Evolutionary conservation across 164 flowering plant species (phyloP), one percentile per base, ranked within the genome.

Genomic region (Saururus chinensis): DNA sequence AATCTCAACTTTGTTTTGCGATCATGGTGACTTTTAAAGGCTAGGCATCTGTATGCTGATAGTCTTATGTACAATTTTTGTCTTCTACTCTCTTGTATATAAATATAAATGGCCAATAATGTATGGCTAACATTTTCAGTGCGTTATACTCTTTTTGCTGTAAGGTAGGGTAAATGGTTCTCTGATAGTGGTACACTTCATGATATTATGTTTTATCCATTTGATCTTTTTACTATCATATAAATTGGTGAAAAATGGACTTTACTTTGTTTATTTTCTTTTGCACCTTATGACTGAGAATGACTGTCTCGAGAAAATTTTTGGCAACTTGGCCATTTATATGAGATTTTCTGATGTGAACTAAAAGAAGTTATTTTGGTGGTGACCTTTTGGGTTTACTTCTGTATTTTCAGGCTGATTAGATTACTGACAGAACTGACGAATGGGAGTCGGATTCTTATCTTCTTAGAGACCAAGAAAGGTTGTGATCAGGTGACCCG

Each of bases 401-500:
- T 45, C 14, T 60, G 8, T 52, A 14, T 21, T 26, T 64, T 54
- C 84, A 95, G 99, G 85, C 74, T 95, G 71, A 79, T 87, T 63
- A 81, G 70, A 54, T 71, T 95, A 71, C 79, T 95, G 30, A 81
- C 72, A 53, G 93, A 85, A 58, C 60, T 79, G 56, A 83, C 86
- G 89, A 92, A 86, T 74, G 96, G 97, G 26, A 86, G 91, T 67
- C 76, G 81, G 60, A 82, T 95, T 49, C 79, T 95, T 57, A 81
- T 95, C 62, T 95, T 95, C 61, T 64, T 81, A 69, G 96, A 95
- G 66, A 95, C 96, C 13, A 95, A 95, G 71, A 95, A 88, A 71
- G 95, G 95, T 67, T 91, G 99, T 79, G 99, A 95, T 65, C 92
- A 87, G 56, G 86, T 95, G 40, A 95, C 99, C 7, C 75, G 85